Base-by-base conservation (phyloP, 2,329 filamentous ascomycete genomes). In the Trichoderma hamatum region DNA sequence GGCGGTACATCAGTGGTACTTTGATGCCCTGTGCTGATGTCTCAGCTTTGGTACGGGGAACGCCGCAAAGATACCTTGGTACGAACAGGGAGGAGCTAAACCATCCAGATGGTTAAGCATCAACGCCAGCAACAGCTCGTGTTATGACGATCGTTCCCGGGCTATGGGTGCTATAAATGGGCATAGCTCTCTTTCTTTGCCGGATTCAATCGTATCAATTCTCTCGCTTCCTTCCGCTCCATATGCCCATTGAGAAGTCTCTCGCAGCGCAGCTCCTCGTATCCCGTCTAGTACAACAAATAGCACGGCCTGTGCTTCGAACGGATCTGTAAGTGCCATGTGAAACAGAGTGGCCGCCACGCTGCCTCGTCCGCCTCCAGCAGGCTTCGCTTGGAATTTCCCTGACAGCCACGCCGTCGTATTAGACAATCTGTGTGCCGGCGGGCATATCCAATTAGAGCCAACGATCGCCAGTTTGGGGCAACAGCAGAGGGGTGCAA, bases 361-460 rank as follows among this genome's bases (percentile, higher is more conserved):
- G 52, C 34, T 39, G 63, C 63, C 63, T 56, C n/a, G 43, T 58
- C 55, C 39, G 52, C 30, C 63, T 59, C 21, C 24, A 59, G 39
- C 13, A 21, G 39, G n/a, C 36, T 43, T 67, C 64, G 64, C 64
- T 34, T 67, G 64, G 64, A 59, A 67, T 67, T 58, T 67, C 64
- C 54, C 64, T 59, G 39, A 46, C 64, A 67, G 54, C 55, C 21
- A 43, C 54, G 28, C 26, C 64, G 39, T 56, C 54, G 64, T 51
- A 66, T 56, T 66, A n/a, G 52, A 49, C 63, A 56, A 66, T 66
- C n/a, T 66, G 26, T 66, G 52, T 67, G 30, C 39, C 39, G 26
- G 28, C 26, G 30, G 21, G 26, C 36, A 10, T 11, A 19, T 36
- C 64, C 64, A 67, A 67, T 67, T 55, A 51, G 39, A 28, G 30